Percentiles rank a stretch among this genome's conserved stretches.
Evolutionary conservation across 73 alveolate genomes (phyloP).

Genomic region (Blepharisma japonicum): DNA sequence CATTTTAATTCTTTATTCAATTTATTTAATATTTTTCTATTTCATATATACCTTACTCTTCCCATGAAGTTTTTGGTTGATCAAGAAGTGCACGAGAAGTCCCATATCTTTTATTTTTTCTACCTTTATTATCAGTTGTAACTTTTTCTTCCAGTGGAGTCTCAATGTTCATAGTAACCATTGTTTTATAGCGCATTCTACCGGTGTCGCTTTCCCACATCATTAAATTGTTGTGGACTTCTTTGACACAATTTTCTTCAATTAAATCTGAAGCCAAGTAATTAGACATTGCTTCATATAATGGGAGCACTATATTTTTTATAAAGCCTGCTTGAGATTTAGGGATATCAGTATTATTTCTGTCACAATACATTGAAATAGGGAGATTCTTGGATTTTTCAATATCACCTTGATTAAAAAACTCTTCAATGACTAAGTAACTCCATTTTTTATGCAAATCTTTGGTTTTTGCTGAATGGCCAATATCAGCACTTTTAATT

Average conservation of each 20-base stretch:
- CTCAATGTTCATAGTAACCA: too few relatives aligned
- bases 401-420: slow-evolving; percentile 5
- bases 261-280: neutral
- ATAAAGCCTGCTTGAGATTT: slow-evolving; percentile 15
- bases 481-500: slow-evolving; percentile 33
- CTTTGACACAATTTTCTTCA: neutral
- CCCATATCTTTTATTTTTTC: too few relatives aligned
- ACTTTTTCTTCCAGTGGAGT: too few relatives aligned
- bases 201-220: neutral
- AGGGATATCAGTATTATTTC: slow-evolving; percentile 11
- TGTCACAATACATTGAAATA: slow-evolving; percentile 18
- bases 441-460: slow-evolving; percentile 34
- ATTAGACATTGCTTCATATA: slow-evolving; percentile 1
- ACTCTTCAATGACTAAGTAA: neutral
- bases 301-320: neutral
- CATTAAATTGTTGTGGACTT: neutral
- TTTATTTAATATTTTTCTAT: too few relatives aligned
- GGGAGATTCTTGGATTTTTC: neutral
- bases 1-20: too few relatives aligned
- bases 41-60: too few relatives aligned
- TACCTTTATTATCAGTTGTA: too few relatives aligned
- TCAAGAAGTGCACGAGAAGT: too few relatives aligned
- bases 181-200: too few relatives aligned
- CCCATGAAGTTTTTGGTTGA: too few relatives aligned
- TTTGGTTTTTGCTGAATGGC: slow-evolving; percentile 36